Conservation (phyloP, 441 rosid species). For the Pelargonium cotyledonis region DNA sequence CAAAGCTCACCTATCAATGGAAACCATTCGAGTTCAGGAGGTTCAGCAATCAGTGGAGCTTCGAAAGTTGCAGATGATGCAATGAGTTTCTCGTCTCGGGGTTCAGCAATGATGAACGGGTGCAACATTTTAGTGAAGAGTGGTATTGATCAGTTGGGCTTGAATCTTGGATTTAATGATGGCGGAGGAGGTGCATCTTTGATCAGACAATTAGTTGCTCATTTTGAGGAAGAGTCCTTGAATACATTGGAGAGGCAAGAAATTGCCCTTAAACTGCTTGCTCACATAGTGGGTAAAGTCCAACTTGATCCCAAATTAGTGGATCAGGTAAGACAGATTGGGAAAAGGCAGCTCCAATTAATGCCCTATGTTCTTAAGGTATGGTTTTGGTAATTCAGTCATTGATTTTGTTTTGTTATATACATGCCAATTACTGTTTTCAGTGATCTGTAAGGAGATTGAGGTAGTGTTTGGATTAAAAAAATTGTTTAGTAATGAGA, state of each 20-base stretch:
- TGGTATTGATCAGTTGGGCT: constrained; percentile 40
- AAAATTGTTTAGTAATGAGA: constrained; percentile 6
- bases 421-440: not conserved
- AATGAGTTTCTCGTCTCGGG: constrained; percentile 36
- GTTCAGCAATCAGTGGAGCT: not conserved
- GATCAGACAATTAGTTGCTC: constrained; percentile 55
- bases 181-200: constrained; percentile 44
- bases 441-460: too few species aligned
- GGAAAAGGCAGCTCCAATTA: constrained; percentile 87
- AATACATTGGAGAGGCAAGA: constrained; percentile 89
- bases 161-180: constrained; percentile 42
- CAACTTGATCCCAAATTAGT: constrained; percentile 62
- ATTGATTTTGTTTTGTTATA: not conserved
- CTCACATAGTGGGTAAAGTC: constrained; percentile 58
- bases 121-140: constrained; percentile 52
- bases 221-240: constrained; percentile 75
- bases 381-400: constrained; percentile 17
- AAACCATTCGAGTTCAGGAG: constrained; percentile 26
- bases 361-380: constrained; percentile 89
- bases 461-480: not conserved
- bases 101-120: constrained; percentile 44
- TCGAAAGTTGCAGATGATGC: constrained; percentile 13
- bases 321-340: constrained; percentile 63
- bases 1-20: constrained; percentile 41
- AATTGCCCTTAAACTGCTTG: constrained; percentile 71